Evolutionary conservation across 352 stramenopile species (phyloP), one percentile per base, ranked within the genome.

Genomic region (Paralagenidium karlingii): DNA sequence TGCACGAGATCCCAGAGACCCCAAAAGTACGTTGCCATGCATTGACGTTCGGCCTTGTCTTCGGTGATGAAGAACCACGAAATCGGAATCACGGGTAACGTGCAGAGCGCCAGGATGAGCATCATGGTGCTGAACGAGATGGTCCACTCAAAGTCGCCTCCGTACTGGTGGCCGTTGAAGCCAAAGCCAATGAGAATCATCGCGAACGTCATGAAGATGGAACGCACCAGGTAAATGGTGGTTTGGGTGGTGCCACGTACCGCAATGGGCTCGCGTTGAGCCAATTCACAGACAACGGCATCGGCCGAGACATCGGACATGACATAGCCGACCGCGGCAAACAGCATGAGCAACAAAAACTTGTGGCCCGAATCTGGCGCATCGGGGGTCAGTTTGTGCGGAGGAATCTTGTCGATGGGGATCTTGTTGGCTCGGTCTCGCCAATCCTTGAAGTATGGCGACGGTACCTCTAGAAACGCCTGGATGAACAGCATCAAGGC

Each of bases 291-390:
- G 38, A 75, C 61, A 34, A 78, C 55, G 15, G 53, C 60, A 34
- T 78, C 64, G 15, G 61, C 64, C 3, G 62, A 55, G 1, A 71
- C 60, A 19, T 78, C 64, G 2, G 62, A 55, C 40, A 62, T 49
- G n/a, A 75, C 44, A 27, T 74, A 78, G 6, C 60, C 57, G 26
- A 78, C 54, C 15, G 58, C 58, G 5, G 64, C 56, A 19, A 77
- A 18, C 47, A 65, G 62, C 55, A 74, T 68, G 29, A 75, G 54
- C 22, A 67, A 39, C 24, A 64, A 55, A 38, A 64, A 71, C 21
- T 57, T 57, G 34, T 38, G 51, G 36, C 59, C 61, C 25, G 30
- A 60, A 21, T 38, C 41, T 5, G 51, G 60, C 3, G 63, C 63
- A 5, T 53, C 41, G 25, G 40, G 46, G 47, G 69, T 73, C 20